Evolutionary conservation across 805 yeast genomes (phyloP), one percentile per base, ranked within the genome.

Genomic region (Pichia scutulata): DNA sequence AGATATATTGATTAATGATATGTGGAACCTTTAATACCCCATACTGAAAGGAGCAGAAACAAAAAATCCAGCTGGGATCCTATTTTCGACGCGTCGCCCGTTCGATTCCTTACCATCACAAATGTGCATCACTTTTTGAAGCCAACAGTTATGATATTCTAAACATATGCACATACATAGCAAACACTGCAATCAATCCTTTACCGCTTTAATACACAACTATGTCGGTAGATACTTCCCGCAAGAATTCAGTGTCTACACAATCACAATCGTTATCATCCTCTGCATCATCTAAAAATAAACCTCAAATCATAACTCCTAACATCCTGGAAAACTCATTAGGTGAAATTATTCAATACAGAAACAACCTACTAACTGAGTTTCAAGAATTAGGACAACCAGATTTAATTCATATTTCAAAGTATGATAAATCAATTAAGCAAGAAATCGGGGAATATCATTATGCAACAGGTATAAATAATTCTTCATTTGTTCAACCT

Each of bases 321-420:
- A 69, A 72, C 46, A 69, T 78, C 25, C 61, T 68, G 39, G 87
- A 82, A 59, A 63, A 57, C n/a, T 66, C 68, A 16, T 66, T 72
- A 16, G 81, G 82, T 1, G 79, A 77, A 50, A 70, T 82, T n/a
- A 63, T 82, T 24, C 73, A 70, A 16, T 66, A 72, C n/a, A 70
- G 87, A 46, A 74, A 78, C 4, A 59, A 63, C 4, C 55, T 70
- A 0, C 55, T 81, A 22, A 59, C 72, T 0, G 60, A 70, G 9
- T 75, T 74, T 53, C 65, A 63, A 48, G 82, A 81, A n/a, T 60
- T 84, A 22, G 95, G 95, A 0, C 87, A 89, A 2, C 84, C 89
- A 3, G 95, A 86, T 65, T 68, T 86, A 51, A 80, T 82, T 2
- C 85, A 75, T 57, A 55, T 72, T n/a, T 66, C 76, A n/a, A 62